Percentiles rank a stretch among this genome's conserved stretches.
phyloP scores from a whole-genome alignment of 805 yeast species.

The Candida manassasensis region DNA sequence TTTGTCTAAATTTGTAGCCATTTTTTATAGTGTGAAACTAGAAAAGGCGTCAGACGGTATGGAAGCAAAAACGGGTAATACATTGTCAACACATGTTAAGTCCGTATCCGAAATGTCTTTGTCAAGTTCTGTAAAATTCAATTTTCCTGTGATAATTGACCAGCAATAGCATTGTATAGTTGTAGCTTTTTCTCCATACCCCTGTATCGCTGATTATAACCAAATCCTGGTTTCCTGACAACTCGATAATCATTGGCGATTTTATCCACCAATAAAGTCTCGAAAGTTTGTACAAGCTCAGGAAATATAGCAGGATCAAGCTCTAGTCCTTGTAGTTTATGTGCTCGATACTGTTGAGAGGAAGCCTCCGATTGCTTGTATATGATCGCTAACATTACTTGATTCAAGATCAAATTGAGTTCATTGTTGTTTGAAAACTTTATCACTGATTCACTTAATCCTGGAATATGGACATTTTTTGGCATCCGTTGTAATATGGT shows the following conservation, averaged over 20 bases:
- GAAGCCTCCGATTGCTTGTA: constrained; percentile 26
- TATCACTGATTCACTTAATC: constrained; percentile 55
- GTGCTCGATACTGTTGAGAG: constrained; percentile 17
- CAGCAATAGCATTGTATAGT: too few relatives aligned
- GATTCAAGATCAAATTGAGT: constrained; percentile 46
- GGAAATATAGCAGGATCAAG: constrained; percentile 16
- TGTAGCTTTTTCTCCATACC: too few relatives aligned
- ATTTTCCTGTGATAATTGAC: too few relatives aligned
- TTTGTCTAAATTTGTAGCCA: too few relatives aligned
- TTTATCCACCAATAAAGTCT: constrained; percentile 17
- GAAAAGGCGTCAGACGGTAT: too few relatives aligned
- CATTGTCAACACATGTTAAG: too few relatives aligned
- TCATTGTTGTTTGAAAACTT: constrained; percentile 63
- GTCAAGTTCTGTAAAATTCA: too few relatives aligned
- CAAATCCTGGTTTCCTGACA: too few relatives aligned
- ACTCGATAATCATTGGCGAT: constrained; percentile 1
- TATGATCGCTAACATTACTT: constrained; percentile 43
- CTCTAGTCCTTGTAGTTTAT: constrained; percentile 25
- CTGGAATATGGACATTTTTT: constrained; percentile 55
- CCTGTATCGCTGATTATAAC: too few relatives aligned
- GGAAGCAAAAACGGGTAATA: too few relatives aligned
- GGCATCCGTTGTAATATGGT: constrained; percentile 66
- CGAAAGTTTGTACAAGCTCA: constrained; percentile 24
- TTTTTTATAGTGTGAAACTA: too few relatives aligned
- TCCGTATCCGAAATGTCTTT: too few relatives aligned